These are phyloP conservation scores for Paspalum vaginatum DNA, from an alignment of 176 grass and related monocot species.

Conservation along the genomic window DNA sequence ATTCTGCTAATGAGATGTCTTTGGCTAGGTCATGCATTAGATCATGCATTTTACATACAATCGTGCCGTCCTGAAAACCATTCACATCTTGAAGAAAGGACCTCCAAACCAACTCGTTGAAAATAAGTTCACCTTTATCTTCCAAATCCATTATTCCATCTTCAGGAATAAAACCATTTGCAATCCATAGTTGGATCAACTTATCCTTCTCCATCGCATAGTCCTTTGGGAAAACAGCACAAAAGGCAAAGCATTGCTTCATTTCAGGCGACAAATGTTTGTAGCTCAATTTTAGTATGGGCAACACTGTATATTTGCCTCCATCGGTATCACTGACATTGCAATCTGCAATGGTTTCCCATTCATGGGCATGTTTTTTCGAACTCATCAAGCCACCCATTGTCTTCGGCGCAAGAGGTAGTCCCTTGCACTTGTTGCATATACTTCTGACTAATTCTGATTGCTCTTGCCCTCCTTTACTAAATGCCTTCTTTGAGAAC, in stretches of 20 bases:
- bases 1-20: not conserved
- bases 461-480: not conserved
- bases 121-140: not conserved
- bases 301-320: not conserved
- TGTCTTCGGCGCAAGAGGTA: slow-evolving; percentile 32
- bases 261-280: not conserved
- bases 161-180: slow-evolving; percentile 7
- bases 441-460: not conserved
- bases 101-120: slow-evolving; percentile 11
- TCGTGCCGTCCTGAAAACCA: not conserved
- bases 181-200: slow-evolving; percentile 16
- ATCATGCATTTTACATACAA: slow-evolving; percentile 31
- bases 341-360: slow-evolving; percentile 1
- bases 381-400: slow-evolving; percentile 40
- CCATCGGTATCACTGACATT: not conserved
- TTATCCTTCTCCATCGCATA: not conserved
- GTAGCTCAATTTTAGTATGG: slow-evolving; percentile 25
- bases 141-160: not conserved
- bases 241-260: slow-evolving; percentile 32
- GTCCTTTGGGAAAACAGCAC: slow-evolving; percentile 18
- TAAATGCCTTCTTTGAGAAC: slow-evolving; percentile 34
- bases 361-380: not conserved
- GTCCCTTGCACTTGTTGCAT: slow-evolving; percentile 3
- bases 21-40: slow-evolving; percentile 35
- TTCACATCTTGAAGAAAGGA: slow-evolving; percentile 33